Evolutionary conservation across 331 rosid genomes (phyloP), one percentile per base, ranked within the genome.

Genomic region (Phaseolus coccineus): DNA sequence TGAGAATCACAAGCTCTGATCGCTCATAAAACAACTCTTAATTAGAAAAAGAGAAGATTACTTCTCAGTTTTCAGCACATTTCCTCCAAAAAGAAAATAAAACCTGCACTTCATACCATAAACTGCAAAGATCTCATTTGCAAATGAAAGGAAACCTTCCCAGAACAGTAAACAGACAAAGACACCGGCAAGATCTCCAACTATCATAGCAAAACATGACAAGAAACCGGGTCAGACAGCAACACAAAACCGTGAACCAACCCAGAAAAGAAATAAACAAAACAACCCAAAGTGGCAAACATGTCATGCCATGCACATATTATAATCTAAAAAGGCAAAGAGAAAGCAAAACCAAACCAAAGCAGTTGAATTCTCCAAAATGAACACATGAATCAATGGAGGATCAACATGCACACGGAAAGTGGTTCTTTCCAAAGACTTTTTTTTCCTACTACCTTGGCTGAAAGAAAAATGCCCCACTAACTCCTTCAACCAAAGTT

Each of bases 271-370:
- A 73, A 66, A 33, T 53, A 76, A 80, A 28, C 13, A 63, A 30
- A 80, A 28, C 22, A 63, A 30, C 51, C 16, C 5, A 68, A 76
- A 79, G 83, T 5, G 68, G 50, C 53, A 79, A 63, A 71, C 88
- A 44, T 30, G 48, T 24, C 81, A 80, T 88, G 97, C 90, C 96
- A 93, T 89, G 94, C 90, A 85, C 52, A 77, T 31, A 82, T 53
- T 71, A 44, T 46, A 59, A 51, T 76, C 15, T 24, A 33, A 56
- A 77, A 71, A 48, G 51, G 7, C 6, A n/a, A 9, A 35, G 8
- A 1, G 11, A 14, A 61, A 30, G 15, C 3, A 58, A 58, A 66
- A 63, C 33, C 68, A 61, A 72, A 48, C 42, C 57, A 31, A 82
- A 63, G 33, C 64, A 61, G 51, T 74, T 25, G 57, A 48, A 42